Base-by-base conservation (phyloP, 352 stramenopile genomes). In the Blastocystis sp. region DNA sequence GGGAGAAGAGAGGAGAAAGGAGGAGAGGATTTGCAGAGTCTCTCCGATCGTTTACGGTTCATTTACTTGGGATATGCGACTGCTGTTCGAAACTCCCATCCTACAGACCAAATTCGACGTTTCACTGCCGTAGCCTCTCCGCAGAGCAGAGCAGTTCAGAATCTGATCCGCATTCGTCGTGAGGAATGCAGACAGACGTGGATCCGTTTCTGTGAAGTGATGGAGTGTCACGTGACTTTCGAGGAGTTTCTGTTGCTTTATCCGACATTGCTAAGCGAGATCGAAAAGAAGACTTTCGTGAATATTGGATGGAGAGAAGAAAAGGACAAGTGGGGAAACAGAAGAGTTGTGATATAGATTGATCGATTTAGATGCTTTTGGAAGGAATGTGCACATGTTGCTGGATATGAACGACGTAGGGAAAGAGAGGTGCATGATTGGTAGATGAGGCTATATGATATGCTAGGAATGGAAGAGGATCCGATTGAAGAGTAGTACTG, bases 401-500 rank as follows among this genome's bases (percentile, higher is more conserved):
- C 6, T 73, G 62, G 62, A 73, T 45, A 13, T 73, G 62, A 29
- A 43, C 29, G 62, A 73, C 47, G 64, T 55, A 56, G 64, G 64
- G 6, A 29, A 39, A 43, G 64, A 55, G 39, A n/a, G 15, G 29
- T 18, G 11, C 9, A 20, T 84, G 45, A 68, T 11, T 3, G n/a
- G 53, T 66, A 68, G 73, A 68, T 29, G 41, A 66, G 18, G 43
- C 45, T 69, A 15, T 84, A 47, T 15, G 62, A 73, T 39, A 41
- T 47, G 11, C 26, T 64, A 9, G 54, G 43, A 29, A 59, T 55
- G 50, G 20, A 20, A 20, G 50, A 84, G 23, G 73, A 84, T 20
- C 73, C 73, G 5, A 84, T 84, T 69, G 47, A 66, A 45, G 73
- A 84, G 26, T 84, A 43, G 62, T 26, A 15, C 8, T 47, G 5